Base-by-base conservation (phyloP, 2,329 filamentous ascomycete species). In the Penicillium hesseltinei region DNA sequence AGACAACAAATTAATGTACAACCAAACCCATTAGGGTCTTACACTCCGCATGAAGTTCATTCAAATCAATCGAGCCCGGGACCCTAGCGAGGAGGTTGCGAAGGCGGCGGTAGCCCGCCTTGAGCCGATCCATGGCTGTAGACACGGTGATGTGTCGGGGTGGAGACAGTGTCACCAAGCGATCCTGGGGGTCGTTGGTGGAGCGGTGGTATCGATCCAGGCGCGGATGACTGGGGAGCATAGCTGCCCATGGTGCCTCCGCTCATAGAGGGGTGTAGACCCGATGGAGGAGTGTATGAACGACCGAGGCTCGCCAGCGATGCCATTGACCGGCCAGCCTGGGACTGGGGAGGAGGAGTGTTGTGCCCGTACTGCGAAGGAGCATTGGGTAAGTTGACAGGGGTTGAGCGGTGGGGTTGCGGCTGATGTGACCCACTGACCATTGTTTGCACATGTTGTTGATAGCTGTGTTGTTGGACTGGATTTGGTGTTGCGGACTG, bases 281-380 rank as follows among this genome's bases (percentile, higher is more conserved):
- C 63, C 6, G 73, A 62, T 1, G 74, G 74, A n/a, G 75, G 75
- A 3, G 74, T 77, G 54, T 73, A 77, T 9, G 75, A 72, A 38
- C 75, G 70, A 15, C 67, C 71, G 25, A 75, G 65, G 15, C 60
- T 61, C 36, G 71, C 62, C 27, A 68, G 53, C 33, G 66, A 58
- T 25, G 67, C 65, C 51, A 69, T 62, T 44, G 66, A 65, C 47
- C 70, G 67, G 35, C 71, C 62, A 27, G 55, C 54, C 47, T 69
- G 68, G 15, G 59, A 62, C 39, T 70, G 67, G 3, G 74, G 68
- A 6, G 73, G 70, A n/a, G 73, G 72, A 5, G 71, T 73, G 54
- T 60, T 72, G 39, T 70, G 69, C 17, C 71, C 69, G 51, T 73
- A 75, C 23, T 69, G 66, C 6, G 62, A 42, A 39, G 60, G 57